These are phyloP conservation scores for Pythium sukuiense DNA, from an alignment of 352 stramenopile genomes.

Conservation along the genomic window DNA sequence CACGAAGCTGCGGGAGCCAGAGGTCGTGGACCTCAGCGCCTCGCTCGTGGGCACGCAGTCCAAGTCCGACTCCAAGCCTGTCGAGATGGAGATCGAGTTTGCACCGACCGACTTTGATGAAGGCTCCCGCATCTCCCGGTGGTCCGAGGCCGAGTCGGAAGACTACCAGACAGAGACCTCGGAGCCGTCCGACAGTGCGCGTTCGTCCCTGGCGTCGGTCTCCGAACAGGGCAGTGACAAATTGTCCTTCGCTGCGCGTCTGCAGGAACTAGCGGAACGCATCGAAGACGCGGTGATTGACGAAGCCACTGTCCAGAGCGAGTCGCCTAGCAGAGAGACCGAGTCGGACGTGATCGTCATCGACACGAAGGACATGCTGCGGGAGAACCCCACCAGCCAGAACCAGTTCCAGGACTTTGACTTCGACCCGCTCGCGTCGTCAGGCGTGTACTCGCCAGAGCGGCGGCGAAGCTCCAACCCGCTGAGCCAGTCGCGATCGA, in stretches of 20 bases:
- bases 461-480: slow-evolving; percentile 11
- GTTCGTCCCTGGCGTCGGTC: slow-evolving; percentile 31
- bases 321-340: slow-evolving; percentile 1
- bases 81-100: slow-evolving; percentile 3
- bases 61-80: background rate
- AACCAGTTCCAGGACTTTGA: background rate
- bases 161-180: slow-evolving; percentile 30
- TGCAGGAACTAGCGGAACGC: slow-evolving; percentile 39
- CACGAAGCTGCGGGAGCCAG: slow-evolving; percentile 43
- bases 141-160: slow-evolving; percentile 55
- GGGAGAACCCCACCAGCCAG: slow-evolving; percentile 7
- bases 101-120: slow-evolving; percentile 19
- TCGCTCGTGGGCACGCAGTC: background rate
- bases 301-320: slow-evolving; percentile 15
- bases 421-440: slow-evolving; percentile 5
- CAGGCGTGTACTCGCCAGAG: slow-evolving; percentile 4
- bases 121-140: slow-evolving; percentile 30
- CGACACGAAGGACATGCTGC: slow-evolving; percentile 52
- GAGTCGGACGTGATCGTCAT: slow-evolving; percentile 34
- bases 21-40: slow-evolving; percentile 7
- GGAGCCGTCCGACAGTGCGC: slow-evolving; percentile 38
- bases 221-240: slow-evolving; percentile 32
- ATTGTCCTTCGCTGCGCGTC: slow-evolving; percentile 34
- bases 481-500: slow-evolving; percentile 9
- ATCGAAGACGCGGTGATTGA: slow-evolving; percentile 18